Evolutionary conservation across 2,329 filamentous ascomycete genomes (phyloP).

Genomic region (Aschersonia sp.): DNA sequence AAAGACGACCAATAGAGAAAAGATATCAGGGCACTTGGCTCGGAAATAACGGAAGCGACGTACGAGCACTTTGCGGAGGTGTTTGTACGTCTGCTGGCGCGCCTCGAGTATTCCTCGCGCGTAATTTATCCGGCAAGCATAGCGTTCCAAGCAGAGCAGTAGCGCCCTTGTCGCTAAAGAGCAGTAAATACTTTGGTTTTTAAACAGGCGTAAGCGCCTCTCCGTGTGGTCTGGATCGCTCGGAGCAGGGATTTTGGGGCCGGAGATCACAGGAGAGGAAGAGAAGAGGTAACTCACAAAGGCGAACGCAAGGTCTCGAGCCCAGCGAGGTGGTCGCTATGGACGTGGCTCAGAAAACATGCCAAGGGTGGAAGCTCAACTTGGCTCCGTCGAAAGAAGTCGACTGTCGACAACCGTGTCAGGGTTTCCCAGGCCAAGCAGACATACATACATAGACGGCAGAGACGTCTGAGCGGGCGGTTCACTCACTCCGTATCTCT

Average conservation of each 20-base stretch:
- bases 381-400: constrained; percentile 56
- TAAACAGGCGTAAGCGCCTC: too few species aligned
- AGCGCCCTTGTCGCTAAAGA: constrained; percentile 72
- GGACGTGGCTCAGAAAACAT: constrained; percentile 84
- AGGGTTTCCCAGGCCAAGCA: neutral
- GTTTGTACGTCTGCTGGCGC: constrained; percentile 59
- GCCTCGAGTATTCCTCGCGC: constrained; percentile 63
- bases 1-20: neutral
- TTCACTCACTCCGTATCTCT: constrained; percentile 47
- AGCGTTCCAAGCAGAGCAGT: constrained; percentile 64
- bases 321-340: constrained; percentile 77
- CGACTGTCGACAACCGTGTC: constrained; percentile 36
- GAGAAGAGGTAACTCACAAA: constrained; percentile 34
- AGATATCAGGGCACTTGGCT: neutral
- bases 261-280: neutral
- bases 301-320: constrained; percentile 63
- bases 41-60: neutral
- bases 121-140: constrained; percentile 68
- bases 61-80: constrained; percentile 55
- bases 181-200: constrained; percentile 54
- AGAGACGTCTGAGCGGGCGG: too few species aligned
- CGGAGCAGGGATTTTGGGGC: too few species aligned
- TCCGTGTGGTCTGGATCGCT: too few species aligned
- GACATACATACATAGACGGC: neutral
- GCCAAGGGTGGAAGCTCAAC: constrained; percentile 50